phyloP scores from a whole-genome alignment of 805 yeast species.

The Cyberlindnera americana region DNA sequence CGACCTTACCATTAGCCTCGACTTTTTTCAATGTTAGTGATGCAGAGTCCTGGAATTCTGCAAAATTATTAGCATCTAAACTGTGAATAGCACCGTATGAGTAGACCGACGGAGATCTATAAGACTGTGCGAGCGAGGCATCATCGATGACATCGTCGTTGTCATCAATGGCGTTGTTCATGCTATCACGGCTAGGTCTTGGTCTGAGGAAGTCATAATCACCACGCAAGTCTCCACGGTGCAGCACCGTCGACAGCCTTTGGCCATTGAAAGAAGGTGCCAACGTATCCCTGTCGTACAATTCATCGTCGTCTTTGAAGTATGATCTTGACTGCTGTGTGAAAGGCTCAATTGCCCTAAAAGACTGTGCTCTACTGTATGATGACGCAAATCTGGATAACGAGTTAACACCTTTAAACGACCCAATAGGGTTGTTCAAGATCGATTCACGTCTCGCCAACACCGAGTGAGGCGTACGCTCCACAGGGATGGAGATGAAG shows the following conservation, averaged over 20 bases:
- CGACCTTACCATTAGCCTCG: slow-evolving; percentile 69
- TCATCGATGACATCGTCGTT: slow-evolving; percentile 36
- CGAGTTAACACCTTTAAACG: slow-evolving; percentile 64
- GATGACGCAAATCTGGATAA: slow-evolving; percentile 78
- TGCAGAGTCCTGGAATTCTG: slow-evolving; percentile 45
- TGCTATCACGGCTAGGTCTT: slow-evolving; percentile 19
- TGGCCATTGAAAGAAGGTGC: slow-evolving; percentile 65
- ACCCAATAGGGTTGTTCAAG: slow-evolving; percentile 48
- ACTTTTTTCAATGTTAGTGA: slow-evolving; percentile 57
- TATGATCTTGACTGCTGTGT: slow-evolving; percentile 50
- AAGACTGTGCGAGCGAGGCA: slow-evolving; percentile 33
- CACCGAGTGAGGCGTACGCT: slow-evolving; percentile 20
- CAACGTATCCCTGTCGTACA: slow-evolving; percentile 64
- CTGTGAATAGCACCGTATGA: slow-evolving; percentile 32
- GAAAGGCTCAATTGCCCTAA: slow-evolving; percentile 49
- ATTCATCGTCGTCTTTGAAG: slow-evolving; percentile 59
- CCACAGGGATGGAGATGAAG: slow-evolving; percentile 19
- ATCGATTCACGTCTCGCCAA: slow-evolving; percentile 35
- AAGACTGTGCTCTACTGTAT: slow-evolving; percentile 72
- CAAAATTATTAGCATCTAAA: slow-evolving; percentile 40
- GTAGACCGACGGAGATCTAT: slow-evolving; percentile 28
- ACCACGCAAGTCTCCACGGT: slow-evolving; percentile 15
- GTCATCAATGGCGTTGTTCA: slow-evolving; percentile 18
- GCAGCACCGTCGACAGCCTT: slow-evolving; percentile 54
- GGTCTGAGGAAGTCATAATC: slow-evolving; percentile 25